These are phyloP conservation scores for Xylaria arbuscula DNA, from an alignment of 2,329 filamentous ascomycete genomes.

Conservation along the genomic window DNA sequence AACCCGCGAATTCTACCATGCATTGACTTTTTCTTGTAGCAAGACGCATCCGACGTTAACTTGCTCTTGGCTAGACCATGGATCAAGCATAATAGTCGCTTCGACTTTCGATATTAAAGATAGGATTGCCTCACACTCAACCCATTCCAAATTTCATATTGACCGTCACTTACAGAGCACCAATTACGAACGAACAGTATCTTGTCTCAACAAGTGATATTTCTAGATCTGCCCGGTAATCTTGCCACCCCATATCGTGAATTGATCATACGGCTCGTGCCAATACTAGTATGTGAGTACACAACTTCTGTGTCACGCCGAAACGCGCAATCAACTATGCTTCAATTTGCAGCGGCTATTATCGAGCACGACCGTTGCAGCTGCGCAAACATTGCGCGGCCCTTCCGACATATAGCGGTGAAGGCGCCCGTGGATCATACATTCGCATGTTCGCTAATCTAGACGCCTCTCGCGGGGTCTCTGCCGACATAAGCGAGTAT, in stretches of 20 bases:
- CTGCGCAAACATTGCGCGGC: conserved; percentile 19
- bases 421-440: conserved; percentile 7
- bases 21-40: conserved; percentile 20
- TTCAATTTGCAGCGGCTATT: conserved; percentile 14
- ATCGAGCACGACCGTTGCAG: conserved; percentile 8
- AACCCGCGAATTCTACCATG: conserved; percentile 6
- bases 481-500: not conserved
- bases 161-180: not conserved
- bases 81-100: not conserved
- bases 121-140: not conserved
- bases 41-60: conserved; percentile 17
- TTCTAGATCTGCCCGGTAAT: not conserved
- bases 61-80: conserved; percentile 12
- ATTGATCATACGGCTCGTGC: not conserved
- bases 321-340: conserved; percentile 31
- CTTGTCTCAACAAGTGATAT: not conserved
- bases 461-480: not conserved
- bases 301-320: conserved; percentile 29
- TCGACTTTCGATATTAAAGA: not conserved
- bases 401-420: conserved; percentile 23
- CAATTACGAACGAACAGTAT: not conserved
- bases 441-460: conserved; percentile 1
- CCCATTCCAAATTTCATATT: not conserved
- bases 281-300: conserved; percentile 13
- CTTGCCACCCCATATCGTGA: not conserved